Conservation (phyloP, 768 basidiomycete species). For the Asterophora parasitica region DNA sequence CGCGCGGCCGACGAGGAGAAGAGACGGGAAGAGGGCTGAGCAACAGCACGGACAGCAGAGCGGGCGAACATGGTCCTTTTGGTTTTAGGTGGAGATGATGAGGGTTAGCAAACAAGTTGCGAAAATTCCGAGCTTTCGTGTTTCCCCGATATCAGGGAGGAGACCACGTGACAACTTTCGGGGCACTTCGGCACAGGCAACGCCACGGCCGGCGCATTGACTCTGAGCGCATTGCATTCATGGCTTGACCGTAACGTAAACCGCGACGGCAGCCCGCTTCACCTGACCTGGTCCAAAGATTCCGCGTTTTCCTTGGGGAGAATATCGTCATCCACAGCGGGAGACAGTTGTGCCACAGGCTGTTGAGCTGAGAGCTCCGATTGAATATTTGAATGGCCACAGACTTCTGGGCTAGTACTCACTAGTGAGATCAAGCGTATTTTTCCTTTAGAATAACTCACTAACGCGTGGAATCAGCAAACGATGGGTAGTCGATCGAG, state of each 20-base stretch:
- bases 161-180: not conserved
- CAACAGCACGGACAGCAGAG: slow-evolving; percentile 52
- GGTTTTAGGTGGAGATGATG: slow-evolving; percentile 15
- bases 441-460: slow-evolving; percentile 11
- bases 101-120: slow-evolving; percentile 14
- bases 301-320: no score
- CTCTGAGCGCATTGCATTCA: no score
- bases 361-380: no score
- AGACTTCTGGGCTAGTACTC: slow-evolving; percentile 90
- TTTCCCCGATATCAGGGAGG: slow-evolving; percentile 12
- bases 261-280: slow-evolving; percentile 5
- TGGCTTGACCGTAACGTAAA: slow-evolving; percentile 2
- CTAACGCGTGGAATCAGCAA: slow-evolving; percentile 47
- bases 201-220: no score
- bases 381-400: slow-evolving; percentile 72
- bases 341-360: no score
- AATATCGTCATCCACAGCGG: no score
- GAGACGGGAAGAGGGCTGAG: slow-evolving; percentile 50
- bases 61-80: slow-evolving; percentile 60
- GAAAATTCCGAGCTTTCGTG: slow-evolving; percentile 10
- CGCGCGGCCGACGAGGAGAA: slow-evolving; percentile 74
- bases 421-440: slow-evolving; percentile 55
- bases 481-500: slow-evolving; percentile 87
- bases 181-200: slow-evolving; percentile 1
- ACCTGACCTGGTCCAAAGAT: not conserved